Evolutionary conservation across 768 basidiomycete genomes (phyloP).

Genomic region (Stropharia rugosoannulata): DNA sequence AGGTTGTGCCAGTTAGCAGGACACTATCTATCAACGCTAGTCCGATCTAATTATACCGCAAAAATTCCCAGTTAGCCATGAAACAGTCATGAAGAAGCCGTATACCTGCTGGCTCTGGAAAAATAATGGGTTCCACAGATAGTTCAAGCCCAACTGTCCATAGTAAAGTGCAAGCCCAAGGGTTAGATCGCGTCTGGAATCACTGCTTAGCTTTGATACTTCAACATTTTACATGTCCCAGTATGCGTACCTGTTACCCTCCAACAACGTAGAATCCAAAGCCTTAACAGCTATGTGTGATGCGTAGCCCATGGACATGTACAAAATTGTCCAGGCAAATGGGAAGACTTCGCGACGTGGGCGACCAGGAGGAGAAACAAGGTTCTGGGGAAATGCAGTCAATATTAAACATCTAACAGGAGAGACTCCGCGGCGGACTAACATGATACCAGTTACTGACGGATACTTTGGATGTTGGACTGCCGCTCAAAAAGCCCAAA

Average conservation of each 20-base stretch:
- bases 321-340: slow-evolving; percentile 55
- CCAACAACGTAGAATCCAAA: slow-evolving; percentile 42
- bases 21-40: slow-evolving; percentile 55
- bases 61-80: not conserved
- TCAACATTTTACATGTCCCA: not conserved
- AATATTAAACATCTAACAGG: not conserved
- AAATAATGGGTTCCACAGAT: slow-evolving; percentile 65
- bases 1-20: slow-evolving; percentile 50
- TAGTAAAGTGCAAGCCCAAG: slow-evolving; percentile 59
- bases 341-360: slow-evolving; percentile 56
- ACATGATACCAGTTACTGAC: slow-evolving; percentile 62
- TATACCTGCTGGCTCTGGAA: slow-evolving; percentile 49
- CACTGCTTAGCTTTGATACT: not conserved
- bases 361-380: slow-evolving; percentile 49
- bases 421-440: slow-evolving; percentile 13
- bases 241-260: slow-evolving; percentile 37
- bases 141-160: slow-evolving; percentile 56
- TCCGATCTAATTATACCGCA: slow-evolving; percentile 38
- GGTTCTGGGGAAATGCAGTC: slow-evolving; percentile 30
- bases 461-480: slow-evolving; percentile 43
- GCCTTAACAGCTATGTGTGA: slow-evolving; percentile 60
- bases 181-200: slow-evolving; percentile 37
- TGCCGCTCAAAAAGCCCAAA: slow-evolving; percentile 53
- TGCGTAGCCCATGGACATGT: slow-evolving; percentile 63
- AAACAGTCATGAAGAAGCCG: not conserved